Evolutionary conservation across 2,329 filamentous ascomycete genomes (phyloP), one percentile per base, ranked within the genome.

Genomic region (Alternaria brassicicola): DNA sequence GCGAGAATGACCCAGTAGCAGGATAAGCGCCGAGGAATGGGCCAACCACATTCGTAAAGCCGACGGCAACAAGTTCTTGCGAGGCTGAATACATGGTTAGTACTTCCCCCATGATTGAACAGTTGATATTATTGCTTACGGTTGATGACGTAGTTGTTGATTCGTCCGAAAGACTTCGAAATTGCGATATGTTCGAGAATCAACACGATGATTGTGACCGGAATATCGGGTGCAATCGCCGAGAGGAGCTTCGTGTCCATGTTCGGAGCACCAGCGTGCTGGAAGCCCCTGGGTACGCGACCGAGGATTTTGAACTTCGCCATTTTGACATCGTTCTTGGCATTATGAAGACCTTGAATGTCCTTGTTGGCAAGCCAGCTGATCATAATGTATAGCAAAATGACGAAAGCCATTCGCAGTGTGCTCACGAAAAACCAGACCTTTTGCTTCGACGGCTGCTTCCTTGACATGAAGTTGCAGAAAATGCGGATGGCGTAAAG

Each of bases 141-240:
- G 68, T 97, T 89, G 74, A 99, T 97, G 15, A 87, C 89, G 78
- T 99, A 99, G 80, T 97, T 96, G 82, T 97, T 98, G 69, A 97
- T 86, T 58, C 94, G 87, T 9, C 95, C 95, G 67, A 99, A 98
- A 0, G 94, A 97, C 77, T 98, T 99, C 17, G 93, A 92, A 63
- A 98, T 97, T 46, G 94, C 93, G 69, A 98, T 97, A 75, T 98
- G 94, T 78, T 98, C 95, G 61, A 98, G 96, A 33, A 98, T 84
- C 56, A 98, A 84, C n/a, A 99, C 93, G 65, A 98, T 96, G 51
- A 97, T 88, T 0, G 90, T 89, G 7, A 91, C 90, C 0, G 95
- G 95, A 4, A 98, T 81, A 63, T 97, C 85, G 41, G 83, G 82
- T 1, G 85, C 83, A 71, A 96, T 92, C 1, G 86, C 79, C 2